Base-by-base conservation (phyloP, 192 early-diverging fungal species). In the Linnemannia exigua region DNA sequence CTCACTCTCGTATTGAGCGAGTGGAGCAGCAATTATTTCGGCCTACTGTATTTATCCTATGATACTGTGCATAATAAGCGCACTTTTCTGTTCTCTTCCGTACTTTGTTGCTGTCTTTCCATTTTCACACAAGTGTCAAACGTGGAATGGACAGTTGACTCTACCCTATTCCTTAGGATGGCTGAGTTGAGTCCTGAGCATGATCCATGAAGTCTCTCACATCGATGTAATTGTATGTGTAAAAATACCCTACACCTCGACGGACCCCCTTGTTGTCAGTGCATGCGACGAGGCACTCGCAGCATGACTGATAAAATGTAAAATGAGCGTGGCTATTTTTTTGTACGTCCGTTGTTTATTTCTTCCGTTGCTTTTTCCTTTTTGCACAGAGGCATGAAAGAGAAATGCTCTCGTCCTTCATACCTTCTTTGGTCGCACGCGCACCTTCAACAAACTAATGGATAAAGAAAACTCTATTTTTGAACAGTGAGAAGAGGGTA, bases 321-420 rank as follows among this genome's bases (percentile, higher is more conserved):
- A 22, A 25, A 22, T n/a, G 16, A 22, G 22, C 11, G 28, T 31
- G 58, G 28, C 58, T 63, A 61, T 28, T 20, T 54, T 61, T 2
- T 25, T 61, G 51, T 5, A 22, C 15, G 22, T 22, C 5, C 25
- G 6, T n/a, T 25, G 7, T 31, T 63, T 33, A 3, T 31, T 63
- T 31, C 31, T 63, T 63, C 58, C 58, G 58, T 63, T 63, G 58
- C 58, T 63, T 63, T 63, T 63, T 63, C 58, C 58, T 31, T 63
- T 63, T 63, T 9, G 52, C 52, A 37, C 35, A 37, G 35, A 33
- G n/a, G 66, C 67, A 7, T 33, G 15, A 69, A 70, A 17, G 38
- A 22, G 3, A 36, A 67, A 31, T 68, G 68, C 68, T 70, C 68
- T 70, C 63, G 50, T 19, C 28, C 12, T 14, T 63, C 11, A 11